Percentiles rank a stretch among this genome's conserved stretches.
phyloP scores from a whole-genome alignment of 192 early-diverging fungal genomes.

The Entomortierella parvispora region DNA sequence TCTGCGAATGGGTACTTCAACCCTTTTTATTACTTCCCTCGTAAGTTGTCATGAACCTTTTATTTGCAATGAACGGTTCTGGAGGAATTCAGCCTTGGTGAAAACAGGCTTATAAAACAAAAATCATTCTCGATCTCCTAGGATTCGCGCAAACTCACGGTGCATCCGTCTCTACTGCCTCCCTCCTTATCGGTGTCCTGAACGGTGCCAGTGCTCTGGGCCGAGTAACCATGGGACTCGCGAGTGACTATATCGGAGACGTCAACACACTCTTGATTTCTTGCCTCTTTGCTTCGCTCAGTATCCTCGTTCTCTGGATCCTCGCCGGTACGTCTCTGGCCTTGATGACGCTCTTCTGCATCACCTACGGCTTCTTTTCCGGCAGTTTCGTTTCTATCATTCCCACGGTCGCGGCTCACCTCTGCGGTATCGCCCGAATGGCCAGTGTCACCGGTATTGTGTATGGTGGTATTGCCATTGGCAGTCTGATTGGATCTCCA shows the following conservation, averaged over 20 bases:
- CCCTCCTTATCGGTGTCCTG: constrained; percentile 63
- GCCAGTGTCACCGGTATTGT: constrained; percentile 66
- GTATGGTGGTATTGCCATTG: constrained; percentile 60
- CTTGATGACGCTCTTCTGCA: constrained; percentile 54
- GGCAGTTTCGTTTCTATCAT: constrained; percentile 64
- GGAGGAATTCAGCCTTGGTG: too few species aligned
- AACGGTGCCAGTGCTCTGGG: constrained; percentile 66
- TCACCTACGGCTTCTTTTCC: constrained; percentile 66
- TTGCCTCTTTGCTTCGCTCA: constrained; percentile 50
- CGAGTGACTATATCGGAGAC: constrained; percentile 64
- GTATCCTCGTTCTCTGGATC: constrained; percentile 62
- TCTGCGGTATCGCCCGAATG: constrained; percentile 60
- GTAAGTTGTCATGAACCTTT: too few species aligned
- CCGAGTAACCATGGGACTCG: constrained; percentile 61
- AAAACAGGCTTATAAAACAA: too few species aligned
- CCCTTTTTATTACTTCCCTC: constrained; percentile 65
- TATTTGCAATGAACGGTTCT: too few species aligned
- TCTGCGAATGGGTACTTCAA: constrained; percentile 64
- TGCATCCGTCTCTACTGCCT: constrained; percentile 22
- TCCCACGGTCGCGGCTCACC: constrained; percentile 62
- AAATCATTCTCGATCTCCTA: too few species aligned
- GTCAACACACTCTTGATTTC: constrained; percentile 67
- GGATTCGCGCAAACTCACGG: constrained; percentile 26
- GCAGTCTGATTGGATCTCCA: constrained; percentile 62
- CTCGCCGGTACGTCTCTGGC: constrained; percentile 53